Evolutionary conservation across 2,329 filamentous ascomycete genomes (phyloP).

Genomic region (Ophiobolus disseminans): DNA sequence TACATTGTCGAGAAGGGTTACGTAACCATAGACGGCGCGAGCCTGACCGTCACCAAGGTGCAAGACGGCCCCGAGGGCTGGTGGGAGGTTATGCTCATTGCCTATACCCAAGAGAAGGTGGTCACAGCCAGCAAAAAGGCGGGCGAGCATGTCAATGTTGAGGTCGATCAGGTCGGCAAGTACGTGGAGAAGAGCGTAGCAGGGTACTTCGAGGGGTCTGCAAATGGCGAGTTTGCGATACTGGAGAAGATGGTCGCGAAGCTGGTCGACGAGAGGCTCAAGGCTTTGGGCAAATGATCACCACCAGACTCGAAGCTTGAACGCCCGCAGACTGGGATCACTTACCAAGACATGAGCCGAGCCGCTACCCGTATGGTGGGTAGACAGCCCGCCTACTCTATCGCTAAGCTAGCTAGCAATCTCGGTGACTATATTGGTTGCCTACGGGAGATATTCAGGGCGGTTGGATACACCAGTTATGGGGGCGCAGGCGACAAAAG

Average conservation of each 20-base stretch:
- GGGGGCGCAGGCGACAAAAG: slow-evolving; percentile 38
- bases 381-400: background rate
- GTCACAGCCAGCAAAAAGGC: slow-evolving; percentile 78
- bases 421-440: slow-evolving; percentile 1
- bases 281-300: slow-evolving; percentile 43
- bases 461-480: slow-evolving; percentile 29
- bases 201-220: slow-evolving; percentile 73
- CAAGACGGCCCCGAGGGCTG: slow-evolving; percentile 81
- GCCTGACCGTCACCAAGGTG: slow-evolving; percentile 88
- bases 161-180: slow-evolving; percentile 88
- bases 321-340: too few species aligned
- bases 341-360: slow-evolving; percentile 5
- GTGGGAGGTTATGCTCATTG: slow-evolving; percentile 96
- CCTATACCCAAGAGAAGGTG: slow-evolving; percentile 93
- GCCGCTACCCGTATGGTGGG: background rate
- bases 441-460: slow-evolving; percentile 24
- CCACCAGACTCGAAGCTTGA: background rate
- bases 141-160: slow-evolving; percentile 86
- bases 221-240: slow-evolving; percentile 59
- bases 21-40: slow-evolving; percentile 91
- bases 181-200: slow-evolving; percentile 89
- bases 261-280: slow-evolving; percentile 75
- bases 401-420: slow-evolving; percentile 1
- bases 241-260: slow-evolving; percentile 65
- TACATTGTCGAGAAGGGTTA: slow-evolving; percentile 98